Evolutionary conservation across 495 filamentous ascomycete species (phyloP).

Genomic region (Eremomyces bilateralis): DNA sequence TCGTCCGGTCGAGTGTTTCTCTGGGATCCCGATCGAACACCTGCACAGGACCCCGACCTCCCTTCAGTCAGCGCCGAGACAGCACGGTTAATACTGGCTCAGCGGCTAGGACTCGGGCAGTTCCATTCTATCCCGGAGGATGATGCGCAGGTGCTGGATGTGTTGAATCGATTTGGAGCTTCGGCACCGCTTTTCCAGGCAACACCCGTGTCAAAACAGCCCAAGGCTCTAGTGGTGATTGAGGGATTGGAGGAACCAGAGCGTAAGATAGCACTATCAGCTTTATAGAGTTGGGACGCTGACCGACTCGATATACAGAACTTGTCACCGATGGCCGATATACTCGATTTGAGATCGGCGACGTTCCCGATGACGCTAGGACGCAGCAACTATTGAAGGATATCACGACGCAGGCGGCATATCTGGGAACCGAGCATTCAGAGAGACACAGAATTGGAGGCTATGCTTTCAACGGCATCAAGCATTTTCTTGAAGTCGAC

Average conservation of each 20-base stretch:
- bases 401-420: too few species aligned
- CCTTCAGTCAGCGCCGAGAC: constrained; percentile 20
- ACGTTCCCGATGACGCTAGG: too few species aligned
- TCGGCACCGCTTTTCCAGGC: constrained; percentile 22
- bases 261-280: constrained; percentile 16
- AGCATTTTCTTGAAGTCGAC: too few species aligned
- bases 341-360: too few species aligned
- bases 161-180: constrained; percentile 29
- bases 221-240: constrained; percentile 23
- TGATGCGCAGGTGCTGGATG: constrained; percentile 24
- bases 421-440: too few species aligned
- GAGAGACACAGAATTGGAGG: too few species aligned
- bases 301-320: background rate
- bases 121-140: constrained; percentile 25
- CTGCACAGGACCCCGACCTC: background rate
- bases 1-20: too few species aligned
- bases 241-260: constrained; percentile 24
- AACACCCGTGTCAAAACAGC: constrained; percentile 5
- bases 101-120: constrained; percentile 29
- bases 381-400: too few species aligned
- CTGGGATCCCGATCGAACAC: constrained; percentile 12
- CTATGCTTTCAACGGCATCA: too few species aligned
- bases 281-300: background rate
- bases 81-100: constrained; percentile 31
- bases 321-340: too few species aligned